Base-by-base conservation (phyloP, 2,329 filamentous ascomycete genomes). In the Knoxdaviesia capensis region DNA sequence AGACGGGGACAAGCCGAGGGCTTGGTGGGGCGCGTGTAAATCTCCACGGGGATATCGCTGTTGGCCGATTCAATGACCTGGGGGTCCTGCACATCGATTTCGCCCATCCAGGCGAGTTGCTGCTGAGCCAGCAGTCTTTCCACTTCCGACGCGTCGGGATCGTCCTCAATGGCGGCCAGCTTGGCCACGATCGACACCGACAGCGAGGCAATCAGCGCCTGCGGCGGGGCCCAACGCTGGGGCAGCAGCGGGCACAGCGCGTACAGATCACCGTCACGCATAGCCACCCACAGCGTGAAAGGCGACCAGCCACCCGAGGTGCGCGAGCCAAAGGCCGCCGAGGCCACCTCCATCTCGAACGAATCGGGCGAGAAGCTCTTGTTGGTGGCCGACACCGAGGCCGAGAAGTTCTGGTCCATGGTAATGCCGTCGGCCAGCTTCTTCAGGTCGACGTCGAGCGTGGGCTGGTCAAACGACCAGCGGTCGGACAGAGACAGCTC, bases 261-360 rank as follows among this genome's bases (percentile, higher is more conserved):
- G 54, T 98, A 98, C 5, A 96, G 71, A 53, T 94, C 87, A 4
- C 90, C 90, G 45, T 85, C 81, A 34, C 76, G 75, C 81, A 94
- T 98, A n/a, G 87, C 86, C 41, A 96, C 65, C 84, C 88, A 98
- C 7, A 98, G 66, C 0, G 90, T 96, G 82, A 94, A 94, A 7
- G 87, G 76, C 6, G 86, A 82, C 90, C 90, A 98, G 42, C 86
- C 86, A 9, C 86, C 88, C 6, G 72, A 71, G 34, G 65, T 66
- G 48, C 68, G 66, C 8, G 63, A 64, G 34, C 69, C 65, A 61
- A 98, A 98, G 55, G 77, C 83, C 41, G 87, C 86, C 2, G 87
- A 79, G 4, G 86, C 85, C 28, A 93, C 85, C 53, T 94, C 83
- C 79, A 98, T 93, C 55, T 96, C 87, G 45, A 92, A 78, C 2